A percentile compares a stretch with the other conserved stretches of the same genome.
These are phyloP conservation scores for Arthonia radiata DNA, from an alignment of 495 filamentous ascomycete species.

Conservation along the genomic window DNA sequence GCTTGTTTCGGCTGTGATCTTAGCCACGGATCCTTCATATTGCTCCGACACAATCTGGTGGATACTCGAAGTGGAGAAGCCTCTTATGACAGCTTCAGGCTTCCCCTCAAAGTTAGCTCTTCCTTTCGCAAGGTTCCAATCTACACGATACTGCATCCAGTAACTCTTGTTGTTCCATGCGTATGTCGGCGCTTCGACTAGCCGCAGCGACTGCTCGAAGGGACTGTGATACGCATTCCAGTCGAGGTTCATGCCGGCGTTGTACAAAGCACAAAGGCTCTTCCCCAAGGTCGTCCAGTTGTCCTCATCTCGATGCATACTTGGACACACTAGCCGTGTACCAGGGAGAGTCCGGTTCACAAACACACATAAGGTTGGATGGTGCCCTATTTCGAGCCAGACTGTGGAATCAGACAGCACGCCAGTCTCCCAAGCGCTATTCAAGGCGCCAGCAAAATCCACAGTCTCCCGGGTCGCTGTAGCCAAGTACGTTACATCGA, in stretches of 20 bases:
- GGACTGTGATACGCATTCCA: slow-evolving; percentile 5
- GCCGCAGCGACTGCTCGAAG: slow-evolving; percentile 1
- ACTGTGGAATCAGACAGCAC: slow-evolving; percentile 9
- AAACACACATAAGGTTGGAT: slow-evolving; percentile 14
- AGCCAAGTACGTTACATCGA: slow-evolving; percentile 13
- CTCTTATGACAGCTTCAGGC: too few species aligned
- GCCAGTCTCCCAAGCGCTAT: slow-evolving; percentile 5
- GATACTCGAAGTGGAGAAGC: too few species aligned
- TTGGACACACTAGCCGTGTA: not conserved
- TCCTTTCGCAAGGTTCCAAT: slow-evolving; percentile 16
- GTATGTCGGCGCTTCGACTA: slow-evolving; percentile 4
- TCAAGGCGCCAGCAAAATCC: slow-evolving; percentile 11
- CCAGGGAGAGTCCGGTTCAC: slow-evolving; percentile 4
- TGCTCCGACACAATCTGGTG: too few species aligned
- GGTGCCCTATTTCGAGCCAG: slow-evolving; percentile 20
- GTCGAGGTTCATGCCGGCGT: slow-evolving; percentile 3
- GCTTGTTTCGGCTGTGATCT: too few species aligned
- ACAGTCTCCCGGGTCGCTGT: slow-evolving; percentile 12
- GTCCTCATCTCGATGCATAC: slow-evolving; percentile 3
- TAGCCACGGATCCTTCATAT: too few species aligned
- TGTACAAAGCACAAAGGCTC: slow-evolving; percentile 2
- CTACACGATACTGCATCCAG: slow-evolving; percentile 18
- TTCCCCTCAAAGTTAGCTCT: slow-evolving; percentile 5
- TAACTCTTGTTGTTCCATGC: slow-evolving; percentile 16
- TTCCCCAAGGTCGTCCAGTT: slow-evolving; percentile 3